These are phyloP conservation scores for Puya raimondii DNA, from an alignment of 176 grass and related monocot genomes.

Conservation along the genomic window DNA sequence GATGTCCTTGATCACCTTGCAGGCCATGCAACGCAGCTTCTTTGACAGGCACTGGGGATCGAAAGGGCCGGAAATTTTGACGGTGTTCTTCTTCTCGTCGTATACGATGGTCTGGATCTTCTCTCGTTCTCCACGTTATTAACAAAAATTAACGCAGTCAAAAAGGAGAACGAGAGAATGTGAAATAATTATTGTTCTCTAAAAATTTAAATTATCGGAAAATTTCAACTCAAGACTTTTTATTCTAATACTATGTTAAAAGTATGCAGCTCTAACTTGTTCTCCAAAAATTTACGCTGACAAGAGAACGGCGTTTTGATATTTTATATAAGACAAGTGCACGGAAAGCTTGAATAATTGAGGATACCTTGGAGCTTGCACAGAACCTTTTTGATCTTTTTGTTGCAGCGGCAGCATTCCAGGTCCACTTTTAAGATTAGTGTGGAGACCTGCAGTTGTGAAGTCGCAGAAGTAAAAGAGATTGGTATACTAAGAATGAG, in stretches of 20 bases:
- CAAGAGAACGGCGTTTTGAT: too few species aligned
- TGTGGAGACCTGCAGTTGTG: conserved; percentile 39
- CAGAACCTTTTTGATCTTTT: conserved; percentile 59
- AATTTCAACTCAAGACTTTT: background rate
- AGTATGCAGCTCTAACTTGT: too few species aligned
- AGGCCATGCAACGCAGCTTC: conserved; percentile 79
- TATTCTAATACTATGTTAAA: background rate
- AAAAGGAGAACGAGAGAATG: background rate
- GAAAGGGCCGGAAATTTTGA: conserved; percentile 62
- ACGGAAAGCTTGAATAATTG: too few species aligned
- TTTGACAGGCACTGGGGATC: conserved; percentile 49
- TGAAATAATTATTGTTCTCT: background rate
- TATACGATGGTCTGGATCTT: conserved; percentile 52
- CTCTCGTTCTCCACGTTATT: conserved; percentile 39
- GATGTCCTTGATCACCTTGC: conserved; percentile 87
- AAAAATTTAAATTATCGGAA: too few species aligned
- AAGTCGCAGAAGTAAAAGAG: background rate
- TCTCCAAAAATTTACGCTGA: too few species aligned
- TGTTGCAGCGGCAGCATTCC: conserved; percentile 41
- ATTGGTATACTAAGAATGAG: background rate
- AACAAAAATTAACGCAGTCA: conserved; percentile 10
- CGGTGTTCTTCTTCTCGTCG: conserved; percentile 64
- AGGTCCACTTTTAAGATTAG: conserved; percentile 73
- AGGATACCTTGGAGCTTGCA: conserved; percentile 53
- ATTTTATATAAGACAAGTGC: too few species aligned